These are phyloP conservation scores for Lathyrus sativus DNA, from an alignment of 306 rosid species.

Conservation along the genomic window DNA sequence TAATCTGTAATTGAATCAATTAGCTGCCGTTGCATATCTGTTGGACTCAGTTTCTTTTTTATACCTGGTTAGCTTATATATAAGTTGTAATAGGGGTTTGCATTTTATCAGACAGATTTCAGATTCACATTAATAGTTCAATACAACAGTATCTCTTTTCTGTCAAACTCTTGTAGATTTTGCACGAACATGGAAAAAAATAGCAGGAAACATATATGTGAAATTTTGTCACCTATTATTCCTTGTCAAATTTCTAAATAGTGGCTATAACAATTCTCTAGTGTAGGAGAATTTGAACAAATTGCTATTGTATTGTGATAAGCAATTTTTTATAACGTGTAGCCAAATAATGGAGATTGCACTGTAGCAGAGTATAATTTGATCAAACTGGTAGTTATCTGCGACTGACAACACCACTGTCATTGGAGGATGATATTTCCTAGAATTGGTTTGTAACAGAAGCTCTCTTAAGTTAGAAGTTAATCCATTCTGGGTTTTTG, in stretches of 20 bases:
- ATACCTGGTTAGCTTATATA: background rate
- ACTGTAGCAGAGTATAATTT: no score
- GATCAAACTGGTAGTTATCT: no score
- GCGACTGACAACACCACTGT: background rate
- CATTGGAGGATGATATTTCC: background rate
- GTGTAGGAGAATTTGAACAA: background rate
- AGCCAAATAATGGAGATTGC: no score
- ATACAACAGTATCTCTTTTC: background rate
- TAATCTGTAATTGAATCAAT: background rate
- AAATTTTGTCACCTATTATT: background rate
- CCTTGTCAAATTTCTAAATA: background rate
- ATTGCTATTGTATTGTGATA: background rate
- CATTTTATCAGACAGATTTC: background rate
- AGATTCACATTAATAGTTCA: slow-evolving; percentile 3
- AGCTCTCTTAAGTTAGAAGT: background rate
- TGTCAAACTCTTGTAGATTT: background rate
- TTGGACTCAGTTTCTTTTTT: background rate
- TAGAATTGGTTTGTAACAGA: background rate
- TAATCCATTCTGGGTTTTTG: background rate
- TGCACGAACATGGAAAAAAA: background rate
- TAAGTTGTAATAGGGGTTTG: background rate
- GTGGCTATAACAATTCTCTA: background rate
- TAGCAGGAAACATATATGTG: background rate
- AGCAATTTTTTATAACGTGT: no score
- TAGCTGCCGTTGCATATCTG: background rate